Percentiles rank a stretch among this genome's conserved stretches.
These are phyloP conservation scores for Sicyos baderoa DNA, from an alignment of 306 rosid genomes.

Conservation along the genomic window DNA sequence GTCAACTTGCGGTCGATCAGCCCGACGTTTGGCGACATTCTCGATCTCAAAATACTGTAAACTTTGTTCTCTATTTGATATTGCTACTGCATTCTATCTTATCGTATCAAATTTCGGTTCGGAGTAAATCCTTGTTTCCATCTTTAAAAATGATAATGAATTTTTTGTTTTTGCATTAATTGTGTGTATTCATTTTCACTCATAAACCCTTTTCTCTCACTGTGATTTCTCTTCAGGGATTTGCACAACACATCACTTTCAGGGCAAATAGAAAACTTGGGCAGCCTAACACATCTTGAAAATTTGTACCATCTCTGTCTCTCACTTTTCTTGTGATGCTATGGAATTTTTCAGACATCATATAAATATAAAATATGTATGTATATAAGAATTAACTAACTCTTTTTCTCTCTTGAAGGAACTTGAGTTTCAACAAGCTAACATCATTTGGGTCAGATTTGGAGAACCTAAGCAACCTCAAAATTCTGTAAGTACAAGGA, in stretches of 20 bases:
- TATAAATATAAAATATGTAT: slow-evolving; percentile 3
- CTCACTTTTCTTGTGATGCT: neutral
- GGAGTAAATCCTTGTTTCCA: neutral
- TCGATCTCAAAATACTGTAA: slow-evolving; percentile 83
- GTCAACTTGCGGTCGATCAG: slow-evolving; percentile 69
- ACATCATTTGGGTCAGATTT: slow-evolving; percentile 64
- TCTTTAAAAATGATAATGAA: neutral
- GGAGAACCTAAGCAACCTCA: slow-evolving; percentile 59
- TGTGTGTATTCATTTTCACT: neutral
- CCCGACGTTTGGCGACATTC: slow-evolving; percentile 78
- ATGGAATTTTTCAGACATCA: neutral
- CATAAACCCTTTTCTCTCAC: neutral
- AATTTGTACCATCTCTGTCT: slow-evolving; percentile 49
- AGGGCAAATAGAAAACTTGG: slow-evolving; percentile 72
- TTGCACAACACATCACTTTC: slow-evolving; percentile 75
- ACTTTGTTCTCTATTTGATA: slow-evolving; percentile 13
- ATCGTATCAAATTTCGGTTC: neutral
- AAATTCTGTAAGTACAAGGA: slow-evolving; percentile 49
- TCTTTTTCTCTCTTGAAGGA: slow-evolving; percentile 38
- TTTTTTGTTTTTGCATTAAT: neutral
- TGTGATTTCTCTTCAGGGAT: slow-evolving; percentile 45
- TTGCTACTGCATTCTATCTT: neutral
- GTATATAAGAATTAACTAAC: slow-evolving; percentile 7
- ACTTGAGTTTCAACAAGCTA: slow-evolving; percentile 73
- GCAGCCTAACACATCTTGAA: slow-evolving; percentile 63